These are phyloP conservation scores for Scedosporium boydii DNA, from an alignment of 2,329 filamentous ascomycete genomes.

Conservation along the genomic window DNA sequence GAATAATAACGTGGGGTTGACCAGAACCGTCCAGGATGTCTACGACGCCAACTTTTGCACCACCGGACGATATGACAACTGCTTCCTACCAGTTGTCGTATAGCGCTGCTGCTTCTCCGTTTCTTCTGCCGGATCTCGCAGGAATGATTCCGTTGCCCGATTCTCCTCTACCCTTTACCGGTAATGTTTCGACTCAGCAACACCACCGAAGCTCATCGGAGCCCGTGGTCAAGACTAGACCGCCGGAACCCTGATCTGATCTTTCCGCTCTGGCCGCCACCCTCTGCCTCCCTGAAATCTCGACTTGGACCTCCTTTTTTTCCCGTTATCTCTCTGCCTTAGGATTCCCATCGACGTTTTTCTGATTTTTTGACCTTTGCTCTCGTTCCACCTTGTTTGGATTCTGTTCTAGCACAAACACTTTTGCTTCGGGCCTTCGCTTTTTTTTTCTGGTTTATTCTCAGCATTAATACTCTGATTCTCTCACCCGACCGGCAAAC, in stretches of 20 bases:
- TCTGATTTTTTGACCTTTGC: neutral
- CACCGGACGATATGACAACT: neutral
- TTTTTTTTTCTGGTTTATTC: neutral
- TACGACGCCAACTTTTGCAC: slow-evolving; percentile 1
- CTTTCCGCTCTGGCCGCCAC: neutral
- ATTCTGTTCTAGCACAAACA: neutral
- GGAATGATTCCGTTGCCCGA: slow-evolving; percentile 36
- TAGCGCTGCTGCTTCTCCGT: slow-evolving; percentile 29
- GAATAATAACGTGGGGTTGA: slow-evolving; percentile 1
- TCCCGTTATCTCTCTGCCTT: neutral
- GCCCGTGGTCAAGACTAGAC: neutral
- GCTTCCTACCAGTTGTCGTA: neutral
- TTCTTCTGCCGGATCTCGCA: slow-evolving; percentile 31
- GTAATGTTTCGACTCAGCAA: neutral
- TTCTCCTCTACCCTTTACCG: slow-evolving; percentile 28
- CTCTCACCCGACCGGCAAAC: neutral
- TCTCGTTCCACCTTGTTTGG: neutral
- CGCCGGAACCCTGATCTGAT: neutral
- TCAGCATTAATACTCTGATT: neutral
- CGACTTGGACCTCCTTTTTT: neutral
- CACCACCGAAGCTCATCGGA: slow-evolving; percentile 3
- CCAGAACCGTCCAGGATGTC: slow-evolving; percentile 3
- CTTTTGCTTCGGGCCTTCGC: neutral
- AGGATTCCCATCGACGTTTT: neutral
- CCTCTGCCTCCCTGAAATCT: neutral